Evolutionary conservation across 164 flowering plant species (phyloP), one percentile per base, ranked within the genome.

Genomic region (Cinnamomum micranthum): DNA sequence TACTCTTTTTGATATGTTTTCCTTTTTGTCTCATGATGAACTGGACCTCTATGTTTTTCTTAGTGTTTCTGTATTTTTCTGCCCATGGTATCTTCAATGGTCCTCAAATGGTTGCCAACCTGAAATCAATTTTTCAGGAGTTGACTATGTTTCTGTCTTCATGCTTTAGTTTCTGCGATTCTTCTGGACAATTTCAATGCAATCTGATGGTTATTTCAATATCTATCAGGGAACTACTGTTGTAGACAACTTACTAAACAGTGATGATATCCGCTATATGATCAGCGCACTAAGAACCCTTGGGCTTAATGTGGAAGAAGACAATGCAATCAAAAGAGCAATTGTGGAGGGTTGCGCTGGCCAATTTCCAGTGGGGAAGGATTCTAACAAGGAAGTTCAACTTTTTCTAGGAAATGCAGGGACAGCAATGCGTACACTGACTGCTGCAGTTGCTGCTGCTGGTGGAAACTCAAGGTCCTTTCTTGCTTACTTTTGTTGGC

Each of bases 391-490:
- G 20, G 94, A 90, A 73, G 73, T 96, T 79, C 82, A 90, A 75
- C 98, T 96, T 70, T 94, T 94, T 84, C 90, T 95, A 19, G 99
- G 99, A 80, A 95, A 95, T 90, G 99, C 97, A 27, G 99, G 99
- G 65, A 95, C 99, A 35, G 99, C 99, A 25, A 96, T 90, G 97
- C 93, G 99, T 41, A 97, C 98, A 27, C 79, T 96, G 84, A 94
- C 99, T 28, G 99, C 99, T 78, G 99, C 97, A 71, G 94, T 96
- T 73, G 82, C 90, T 68, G 98, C 87, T 76, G 99, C 98, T 50
- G 99, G 99, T 74, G 99, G 99, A 82, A 85, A 92, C 78, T 71
- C 92, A 73, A 91, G 97, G 99, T 94, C 24, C 80, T 84, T 74
- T 62, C 70, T 41, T 17, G 60, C 68, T 28, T 71, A 11, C 3